Percentiles rank a stretch among this genome's conserved stretches.
Conservation (phyloP, 2,329 filamentous ascomycete species). For the Trichoderma afroharzianum region DNA sequence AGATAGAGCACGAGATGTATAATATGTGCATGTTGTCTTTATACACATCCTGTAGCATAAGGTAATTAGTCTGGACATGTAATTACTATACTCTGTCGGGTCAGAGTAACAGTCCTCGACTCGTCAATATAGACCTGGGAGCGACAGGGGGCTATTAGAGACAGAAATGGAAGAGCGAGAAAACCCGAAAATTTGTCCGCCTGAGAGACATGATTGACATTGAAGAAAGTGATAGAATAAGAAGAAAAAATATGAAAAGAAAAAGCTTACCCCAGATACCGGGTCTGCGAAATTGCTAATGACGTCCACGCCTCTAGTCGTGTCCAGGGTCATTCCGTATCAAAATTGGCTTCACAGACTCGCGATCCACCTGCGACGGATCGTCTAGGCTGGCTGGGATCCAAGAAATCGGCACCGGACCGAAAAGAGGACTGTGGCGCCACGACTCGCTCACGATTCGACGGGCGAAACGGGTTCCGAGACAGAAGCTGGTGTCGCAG, state of each 20-base stretch:
- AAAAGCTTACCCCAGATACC: constrained; percentile 1
- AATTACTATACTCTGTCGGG: neutral
- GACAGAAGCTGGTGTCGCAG: constrained; percentile 7
- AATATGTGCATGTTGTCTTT: neutral
- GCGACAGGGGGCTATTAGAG: neutral
- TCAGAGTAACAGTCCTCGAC: neutral
- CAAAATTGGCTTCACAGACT: neutral
- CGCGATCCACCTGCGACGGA: constrained; percentile 7
- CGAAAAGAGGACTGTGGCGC: neutral
- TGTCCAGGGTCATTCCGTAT: constrained; percentile 1
- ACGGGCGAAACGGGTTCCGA: neutral
- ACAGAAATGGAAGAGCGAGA: neutral
- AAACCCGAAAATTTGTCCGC: neutral
- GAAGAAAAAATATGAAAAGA: neutral
- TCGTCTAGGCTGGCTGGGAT: neutral
- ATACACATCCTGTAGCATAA: neutral
- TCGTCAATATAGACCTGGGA: neutral
- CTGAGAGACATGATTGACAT: neutral
- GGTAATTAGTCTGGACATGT: neutral
- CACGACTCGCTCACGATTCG: constrained; percentile 9
- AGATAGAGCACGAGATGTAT: neutral
- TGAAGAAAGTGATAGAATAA: neutral
- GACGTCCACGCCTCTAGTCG: neutral
- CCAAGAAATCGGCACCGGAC: neutral
- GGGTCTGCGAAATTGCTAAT: constrained; percentile 13